phyloP scores from a whole-genome alignment of 2,329 filamentous ascomycete species.

The Emericellopsis atlantica region DNA sequence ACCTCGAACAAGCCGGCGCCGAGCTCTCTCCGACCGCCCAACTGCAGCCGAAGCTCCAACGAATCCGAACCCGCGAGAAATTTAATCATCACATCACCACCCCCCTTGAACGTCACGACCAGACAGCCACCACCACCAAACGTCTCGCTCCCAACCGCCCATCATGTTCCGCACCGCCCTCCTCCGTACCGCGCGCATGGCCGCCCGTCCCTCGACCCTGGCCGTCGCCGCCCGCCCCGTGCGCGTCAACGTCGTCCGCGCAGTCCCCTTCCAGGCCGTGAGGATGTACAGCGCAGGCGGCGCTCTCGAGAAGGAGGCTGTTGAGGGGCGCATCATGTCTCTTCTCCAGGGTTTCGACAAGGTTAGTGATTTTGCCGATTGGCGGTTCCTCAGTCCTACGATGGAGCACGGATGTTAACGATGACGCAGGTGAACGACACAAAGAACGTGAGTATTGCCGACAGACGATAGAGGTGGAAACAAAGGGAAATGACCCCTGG shows the following conservation, averaged over 20 bases:
- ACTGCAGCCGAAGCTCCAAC: not conserved
- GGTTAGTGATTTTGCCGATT: conserved; percentile 19
- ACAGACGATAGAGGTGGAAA: not conserved
- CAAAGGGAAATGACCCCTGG: not conserved
- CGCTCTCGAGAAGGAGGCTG: conserved; percentile 69
- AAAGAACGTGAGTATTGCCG: conserved; percentile 37
- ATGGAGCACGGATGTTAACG: conserved; percentile 3
- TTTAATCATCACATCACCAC: conserved; percentile 26
- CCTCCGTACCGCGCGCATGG: conserved; percentile 56
- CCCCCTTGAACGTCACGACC: conserved; percentile 3
- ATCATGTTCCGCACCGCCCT: conserved; percentile 82
- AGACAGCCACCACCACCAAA: not conserved
- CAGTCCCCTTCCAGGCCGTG: conserved; percentile 54
- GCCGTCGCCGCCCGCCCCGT: conserved; percentile 25
- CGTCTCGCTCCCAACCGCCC: conserved; percentile 1
- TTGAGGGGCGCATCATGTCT: conserved; percentile 84
- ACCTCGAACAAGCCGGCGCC: conserved; percentile 3
- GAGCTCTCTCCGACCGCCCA: conserved; percentile 3
- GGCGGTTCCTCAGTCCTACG: not conserved
- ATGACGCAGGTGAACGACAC: conserved; percentile 51
- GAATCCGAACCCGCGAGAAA: conserved; percentile 22
- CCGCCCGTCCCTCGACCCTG: conserved; percentile 14
- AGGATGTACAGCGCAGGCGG: conserved; percentile 79
- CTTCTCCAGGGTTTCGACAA: conserved; percentile 96
- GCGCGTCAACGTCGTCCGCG: conserved; percentile 44